Evolutionary conservation across 495 filamentous ascomycete species (phyloP).

Genomic region (Aspergillus olivimuriae): DNA sequence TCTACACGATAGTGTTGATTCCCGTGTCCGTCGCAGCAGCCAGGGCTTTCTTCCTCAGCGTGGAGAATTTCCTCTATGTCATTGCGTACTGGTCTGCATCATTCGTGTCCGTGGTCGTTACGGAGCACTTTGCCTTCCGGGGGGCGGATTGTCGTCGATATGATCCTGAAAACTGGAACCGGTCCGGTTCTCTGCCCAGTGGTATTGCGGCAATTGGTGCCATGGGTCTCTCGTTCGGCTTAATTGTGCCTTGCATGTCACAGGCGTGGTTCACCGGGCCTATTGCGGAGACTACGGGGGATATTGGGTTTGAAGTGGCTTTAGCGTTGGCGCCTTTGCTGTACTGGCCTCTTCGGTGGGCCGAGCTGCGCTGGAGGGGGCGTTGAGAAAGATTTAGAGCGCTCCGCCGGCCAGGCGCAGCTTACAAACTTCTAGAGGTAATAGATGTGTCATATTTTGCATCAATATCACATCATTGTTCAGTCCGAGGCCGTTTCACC

Average conservation of each 20-base stretch:
- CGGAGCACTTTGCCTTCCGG: slow-evolving; percentile 45
- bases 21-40: slow-evolving; percentile 46
- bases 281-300: slow-evolving; percentile 47
- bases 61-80: slow-evolving; percentile 48
- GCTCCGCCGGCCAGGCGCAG: too few species aligned
- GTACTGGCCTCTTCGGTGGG: slow-evolving; percentile 22
- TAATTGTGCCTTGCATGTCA: slow-evolving; percentile 46
- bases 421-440: too few species aligned
- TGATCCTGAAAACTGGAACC: slow-evolving; percentile 42
- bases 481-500: too few species aligned
- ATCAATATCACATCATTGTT: too few species aligned
- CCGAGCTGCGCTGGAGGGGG: neutral
- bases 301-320: slow-evolving; percentile 54
- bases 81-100: slow-evolving; percentile 53
- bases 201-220: slow-evolving; percentile 41
- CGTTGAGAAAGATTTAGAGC: too few species aligned
- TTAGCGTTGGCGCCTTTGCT: slow-evolving; percentile 41
- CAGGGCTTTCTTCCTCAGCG: slow-evolving; percentile 40
- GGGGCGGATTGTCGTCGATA: slow-evolving; percentile 25
- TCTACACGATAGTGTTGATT: slow-evolving; percentile 45
- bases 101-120: slow-evolving; percentile 42
- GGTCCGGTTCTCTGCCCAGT: slow-evolving; percentile 34
- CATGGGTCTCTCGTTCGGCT: slow-evolving; percentile 25
- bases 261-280: slow-evolving; percentile 52
- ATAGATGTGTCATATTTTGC: too few species aligned